Evolutionary conservation across 148 eudicot genomes (phyloP), one percentile per base, ranked within the genome.

Genomic region (Vaccinium darrowii): DNA sequence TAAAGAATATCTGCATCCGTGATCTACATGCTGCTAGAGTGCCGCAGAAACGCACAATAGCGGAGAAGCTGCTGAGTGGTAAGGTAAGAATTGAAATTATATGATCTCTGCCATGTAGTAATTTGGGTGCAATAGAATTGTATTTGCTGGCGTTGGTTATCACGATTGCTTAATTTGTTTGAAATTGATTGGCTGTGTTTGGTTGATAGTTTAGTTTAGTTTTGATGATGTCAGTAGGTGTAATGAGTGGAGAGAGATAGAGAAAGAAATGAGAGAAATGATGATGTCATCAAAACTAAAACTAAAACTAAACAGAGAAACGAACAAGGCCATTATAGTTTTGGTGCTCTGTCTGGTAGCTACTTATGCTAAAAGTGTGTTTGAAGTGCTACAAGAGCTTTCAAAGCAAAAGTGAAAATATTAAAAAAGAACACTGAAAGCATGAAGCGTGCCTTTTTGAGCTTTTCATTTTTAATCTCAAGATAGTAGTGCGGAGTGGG

Each of bases 61-160:
- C 87, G 1, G 97, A 90, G 85, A 96, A 96, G 92, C 90, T 92
- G 83, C 87, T 93, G 54, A 92, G 90, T 67, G 88, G 92, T 76
- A 92, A 89, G 98, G 99, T 96, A 91, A 85, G 74, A 67, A 62
- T 58, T 76, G 39, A 78, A 76, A 60, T 82, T 71, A 18, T n/a
- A 47, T 56, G 53, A 43, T 80, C 54, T 71, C 18, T 54, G 69
- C 71, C 5, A 1, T 53, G 83, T 13, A 75, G 57, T 27, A n/a
- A n/a, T 67, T 15, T 84, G 39, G n/a, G 5, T 75, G n/a, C 15
- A 58, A 30, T 10, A 33, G n/a, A 21, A 36, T 19, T 62, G 14
- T 8, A 49, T 65, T 47, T 63, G 54, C 57, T 62, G 15, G 77
- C 58, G 60, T 69, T 16, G 27, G 25, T 23, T 78, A 16, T 13